Evolutionary conservation across 139 green algal genomes (phyloP), one percentile per base, ranked within the genome.

Genomic region (Monoraphidium neglectum): DNA sequence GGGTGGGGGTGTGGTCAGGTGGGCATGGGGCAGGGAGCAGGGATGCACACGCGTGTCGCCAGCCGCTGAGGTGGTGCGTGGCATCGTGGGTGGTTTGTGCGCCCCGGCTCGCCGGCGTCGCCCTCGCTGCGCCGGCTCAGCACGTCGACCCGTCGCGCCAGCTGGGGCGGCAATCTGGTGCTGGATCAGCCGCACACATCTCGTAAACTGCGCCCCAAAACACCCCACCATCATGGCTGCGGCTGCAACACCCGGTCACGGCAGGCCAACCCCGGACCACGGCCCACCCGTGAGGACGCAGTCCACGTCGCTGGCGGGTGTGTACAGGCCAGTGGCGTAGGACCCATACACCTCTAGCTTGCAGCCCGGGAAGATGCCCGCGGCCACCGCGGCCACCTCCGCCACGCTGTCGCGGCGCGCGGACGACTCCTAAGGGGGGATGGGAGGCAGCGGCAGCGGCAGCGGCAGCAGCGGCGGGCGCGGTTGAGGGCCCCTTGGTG

Each of bases 221-320:
- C 30, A 59, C 23, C 35, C 61, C 35, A 33, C 37, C 24, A 68
- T 30, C 18, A 15, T 1, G 16, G 28, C 8, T n/a, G 5, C 61
- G 24, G n/a, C 32, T n/a, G 28, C 61, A 36, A 24, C 5, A 40
- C 6, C 5, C 21, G 46, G 5, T 30, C 68, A 57, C 72, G 62
- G n/a, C 59, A 33, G 21, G 16, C 32, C 60, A 18, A 53, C 64
- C 54, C 54, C 54, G n/a, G 64, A 47, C 68, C 54, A 80, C 73
- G 4, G 40, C 43, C 43, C 28, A 5, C 59, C 73, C 23, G 95
- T 72, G 3, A 99, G 82, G 1, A 98, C 95, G 33, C 93, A 74
- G 81, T 99, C 96, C 24, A 98, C 88, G 82, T 99, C 96, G 8
- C 86, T 95, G 5, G 92, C 97, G 12, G 96, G 96, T n/a, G 98